These are phyloP conservation scores for Dioscorea cayenensis DNA, from an alignment of 116 monocot genomes.

Conservation along the genomic window DNA sequence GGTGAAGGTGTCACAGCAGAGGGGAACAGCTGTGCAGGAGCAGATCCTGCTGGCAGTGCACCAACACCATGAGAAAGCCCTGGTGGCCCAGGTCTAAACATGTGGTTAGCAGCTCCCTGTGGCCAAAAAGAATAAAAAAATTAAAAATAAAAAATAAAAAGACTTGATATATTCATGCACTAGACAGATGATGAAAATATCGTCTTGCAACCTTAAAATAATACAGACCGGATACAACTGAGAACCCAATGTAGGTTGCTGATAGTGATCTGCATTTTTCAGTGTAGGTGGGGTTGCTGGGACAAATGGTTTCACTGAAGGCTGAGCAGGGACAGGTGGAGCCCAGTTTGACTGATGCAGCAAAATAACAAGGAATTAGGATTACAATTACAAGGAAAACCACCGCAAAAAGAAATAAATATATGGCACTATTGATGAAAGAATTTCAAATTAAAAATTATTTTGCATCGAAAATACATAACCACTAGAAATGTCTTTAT, in stretches of 20 bases:
- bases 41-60: slow-evolving; percentile 24
- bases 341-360: slow-evolving; percentile 27
- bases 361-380: background rate
- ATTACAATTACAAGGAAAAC: background rate
- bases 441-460: background rate
- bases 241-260: slow-evolving; percentile 66
- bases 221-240: slow-evolving; percentile 72
- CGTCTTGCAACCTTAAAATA: background rate
- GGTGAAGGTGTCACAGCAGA: slow-evolving; percentile 26
- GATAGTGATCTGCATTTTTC: slow-evolving; percentile 75
- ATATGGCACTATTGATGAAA: background rate
- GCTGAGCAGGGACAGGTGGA: slow-evolving; percentile 46
- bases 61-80: slow-evolving; percentile 22
- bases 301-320: slow-evolving; percentile 49
- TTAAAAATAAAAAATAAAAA: background rate
- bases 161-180: background rate
- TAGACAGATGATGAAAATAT: background rate
- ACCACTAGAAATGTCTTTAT: no score
- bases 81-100: slow-evolving; percentile 40
- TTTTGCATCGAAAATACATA: background rate
- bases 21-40: slow-evolving; percentile 39
- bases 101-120: slow-evolving; percentile 46
- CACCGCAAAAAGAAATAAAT: background rate
- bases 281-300: slow-evolving; percentile 56
- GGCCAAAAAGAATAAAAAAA: slow-evolving; percentile 8